Evolutionary conservation across 2,329 filamentous ascomycete species (phyloP), one percentile per base, ranked within the genome.

Genomic region (Fusarium sublunatum): DNA sequence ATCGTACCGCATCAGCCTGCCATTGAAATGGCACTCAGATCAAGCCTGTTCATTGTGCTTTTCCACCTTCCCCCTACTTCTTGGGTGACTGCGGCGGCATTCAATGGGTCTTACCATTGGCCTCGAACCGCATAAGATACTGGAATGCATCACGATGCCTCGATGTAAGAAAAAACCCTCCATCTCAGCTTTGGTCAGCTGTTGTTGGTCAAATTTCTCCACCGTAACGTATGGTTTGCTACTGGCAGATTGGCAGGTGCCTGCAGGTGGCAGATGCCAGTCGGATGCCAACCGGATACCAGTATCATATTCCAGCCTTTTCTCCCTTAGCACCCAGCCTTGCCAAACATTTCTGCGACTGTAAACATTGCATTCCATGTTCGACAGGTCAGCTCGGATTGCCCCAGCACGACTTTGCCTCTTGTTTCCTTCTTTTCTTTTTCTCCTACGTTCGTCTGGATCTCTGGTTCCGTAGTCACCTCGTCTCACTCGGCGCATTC

Each of bases 331-430:
- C 36, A 41, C 31, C 64, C 70, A 72, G 62, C 70, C 67, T 64
- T 65, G 41, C 62, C 45, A 61, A 68, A 65, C 58, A 63, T 58
- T 48, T 64, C 67, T 51, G 44, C 59, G 61, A 47, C 58, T 57
- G 66, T 70, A 69, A 71, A 71, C 61, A 73, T 72, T 73, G 66
- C 72, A 73, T 73, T 74, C 70, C 71, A 59, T 45, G 39, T 40
- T 54, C 51, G 36, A 54, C 44, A 53, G 46, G 26, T 38, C 38
- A 34, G 40, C 46, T 49, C 43, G 42, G 32, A 46, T 50, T 46
- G 29, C 55, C 39, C 58, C 52, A 45, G 38, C 45, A 59, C 58
- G 50, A 52, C 62, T 61, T 59, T 64, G 53, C 34, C 39, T 49
- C 51, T 58, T 61, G 58, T 62, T 62, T 61, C 55, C 31, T 48